Conservation (phyloP, 75 land plant genomes). For the Pinus albicaulis region DNA sequence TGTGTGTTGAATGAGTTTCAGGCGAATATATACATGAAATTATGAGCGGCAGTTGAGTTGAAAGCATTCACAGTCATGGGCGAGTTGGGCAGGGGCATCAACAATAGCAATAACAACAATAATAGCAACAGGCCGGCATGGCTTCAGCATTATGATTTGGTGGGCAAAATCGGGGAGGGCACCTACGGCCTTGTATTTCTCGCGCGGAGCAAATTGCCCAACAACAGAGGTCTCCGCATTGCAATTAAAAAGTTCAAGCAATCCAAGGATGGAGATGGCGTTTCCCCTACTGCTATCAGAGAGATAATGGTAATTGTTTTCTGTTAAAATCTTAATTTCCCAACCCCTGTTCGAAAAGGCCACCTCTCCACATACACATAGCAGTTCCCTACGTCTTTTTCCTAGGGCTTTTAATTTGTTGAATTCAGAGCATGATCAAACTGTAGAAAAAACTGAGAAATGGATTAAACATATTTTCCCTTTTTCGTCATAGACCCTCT, state of each 20-base stretch:
- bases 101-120: conserved; percentile 12
- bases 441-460: too few relatives aligned
- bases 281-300: conserved; percentile 95
- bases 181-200: conserved; percentile 95
- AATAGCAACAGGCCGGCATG: conserved; percentile 70
- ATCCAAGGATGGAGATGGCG: conserved; percentile 98
- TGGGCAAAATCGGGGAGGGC: conserved; percentile 98
- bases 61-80: too few relatives aligned
- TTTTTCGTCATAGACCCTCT: too few relatives aligned
- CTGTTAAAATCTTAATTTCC: background rate
- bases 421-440: background rate
- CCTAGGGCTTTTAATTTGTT: background rate
- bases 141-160: conserved; percentile 94
- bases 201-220: conserved; percentile 65
- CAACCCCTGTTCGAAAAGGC: background rate
- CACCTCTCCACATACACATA: background rate
- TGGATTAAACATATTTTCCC: too few relatives aligned
- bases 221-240: conserved; percentile 62
- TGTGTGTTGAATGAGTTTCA: too few relatives aligned
- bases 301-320: conserved; percentile 73
- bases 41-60: too few relatives aligned
- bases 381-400: background rate
- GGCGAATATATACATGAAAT: too few relatives aligned
- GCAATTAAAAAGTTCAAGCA: conserved; percentile 99
- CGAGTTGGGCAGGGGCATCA: background rate